Evolutionary conservation across 371 early-diverging fungal genomes (phyloP).

Genomic region (Choanephora cucurbitarum): DNA sequence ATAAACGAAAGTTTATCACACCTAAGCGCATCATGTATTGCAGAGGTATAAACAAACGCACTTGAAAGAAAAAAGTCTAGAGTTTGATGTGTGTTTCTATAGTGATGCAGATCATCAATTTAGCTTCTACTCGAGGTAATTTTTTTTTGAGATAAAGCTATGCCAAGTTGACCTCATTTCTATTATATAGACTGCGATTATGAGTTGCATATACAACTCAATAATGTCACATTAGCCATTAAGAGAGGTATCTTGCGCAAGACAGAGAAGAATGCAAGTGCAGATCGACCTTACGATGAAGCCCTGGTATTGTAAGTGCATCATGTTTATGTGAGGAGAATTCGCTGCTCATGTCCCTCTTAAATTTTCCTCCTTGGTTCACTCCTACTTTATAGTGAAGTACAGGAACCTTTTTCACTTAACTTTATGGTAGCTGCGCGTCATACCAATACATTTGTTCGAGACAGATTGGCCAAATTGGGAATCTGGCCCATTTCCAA

Average conservation of each 20-base stretch:
- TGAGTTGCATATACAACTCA: slow-evolving; percentile 16
- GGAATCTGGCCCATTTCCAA: slow-evolving; percentile 13
- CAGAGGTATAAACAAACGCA: slow-evolving; percentile 9
- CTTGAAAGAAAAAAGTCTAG: neutral
- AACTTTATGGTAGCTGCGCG: slow-evolving; percentile 25
- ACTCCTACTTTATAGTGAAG: slow-evolving; percentile 12
- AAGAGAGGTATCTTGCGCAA: slow-evolving; percentile 20
- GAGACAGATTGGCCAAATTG: slow-evolving; percentile 20
- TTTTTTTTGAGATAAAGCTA: neutral
- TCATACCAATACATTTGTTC: slow-evolving; percentile 19
- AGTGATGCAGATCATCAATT: slow-evolving; percentile 30
- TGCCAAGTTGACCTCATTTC: no score
- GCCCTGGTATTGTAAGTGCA: slow-evolving; percentile 17
- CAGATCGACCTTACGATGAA: slow-evolving; percentile 22
- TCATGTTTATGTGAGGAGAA: no score
- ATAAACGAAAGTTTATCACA: slow-evolving; percentile 7
- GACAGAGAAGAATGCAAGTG: slow-evolving; percentile 9
- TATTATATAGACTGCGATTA: slow-evolving; percentile 27
- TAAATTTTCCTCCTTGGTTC: no score
- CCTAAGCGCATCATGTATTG: slow-evolving; percentile 29
- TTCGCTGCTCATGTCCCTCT: no score
- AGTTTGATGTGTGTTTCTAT: neutral
- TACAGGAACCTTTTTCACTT: slow-evolving; percentile 25
- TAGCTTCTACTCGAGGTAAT: slow-evolving; percentile 24
- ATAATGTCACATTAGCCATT: slow-evolving; percentile 9